Percentiles rank a stretch among this genome's conserved stretches.
Evolutionary conservation across 805 yeast species (phyloP).

Genomic region (Candida awuae): DNA sequence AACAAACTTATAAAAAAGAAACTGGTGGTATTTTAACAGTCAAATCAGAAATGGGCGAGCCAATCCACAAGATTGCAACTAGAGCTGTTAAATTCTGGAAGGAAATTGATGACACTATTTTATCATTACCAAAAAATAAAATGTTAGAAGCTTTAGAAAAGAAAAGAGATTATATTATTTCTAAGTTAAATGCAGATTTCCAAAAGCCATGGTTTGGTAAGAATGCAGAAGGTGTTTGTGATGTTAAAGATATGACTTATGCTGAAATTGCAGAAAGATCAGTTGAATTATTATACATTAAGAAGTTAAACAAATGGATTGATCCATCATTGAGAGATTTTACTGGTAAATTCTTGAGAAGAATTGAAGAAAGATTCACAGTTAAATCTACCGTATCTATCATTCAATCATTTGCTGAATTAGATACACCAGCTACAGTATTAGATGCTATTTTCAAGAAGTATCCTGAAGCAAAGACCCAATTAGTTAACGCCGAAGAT

Average conservation of each 20-base stretch:
- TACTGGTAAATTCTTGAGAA: constrained; percentile 77
- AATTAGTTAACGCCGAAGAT: constrained; percentile 91
- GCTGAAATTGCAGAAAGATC: constrained; percentile 81
- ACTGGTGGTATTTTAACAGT: constrained; percentile 97
- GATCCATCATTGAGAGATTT: constrained; percentile 81
- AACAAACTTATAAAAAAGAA: constrained; percentile 85
- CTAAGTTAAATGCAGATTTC: constrained; percentile 83
- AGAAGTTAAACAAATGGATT: constrained; percentile 77
- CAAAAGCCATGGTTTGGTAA: constrained; percentile 98
- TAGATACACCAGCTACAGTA: constrained; percentile 58
- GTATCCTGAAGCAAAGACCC: constrained; percentile 69
- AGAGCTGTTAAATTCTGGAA: constrained; percentile 97
- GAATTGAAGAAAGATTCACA: constrained; percentile 95
- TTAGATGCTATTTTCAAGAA: constrained; percentile 52
- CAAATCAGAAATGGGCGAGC: constrained; percentile 99
- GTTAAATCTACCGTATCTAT: constrained; percentile 50
- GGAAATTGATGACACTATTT: constrained; percentile 90
- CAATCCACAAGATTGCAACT: constrained; percentile 96
- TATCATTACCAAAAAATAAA: constrained; percentile 84
- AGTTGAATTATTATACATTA: constrained; percentile 81
- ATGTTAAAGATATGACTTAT: constrained; percentile 92
- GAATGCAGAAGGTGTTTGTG: constrained; percentile 71
- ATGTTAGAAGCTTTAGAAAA: constrained; percentile 70
- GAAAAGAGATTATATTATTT: constrained; percentile 81
- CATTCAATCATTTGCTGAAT: constrained; percentile 63